phyloP scores from a whole-genome alignment of 2,329 filamentous ascomycete species.

The Zelopaecilomyces penicillatus region DNA sequence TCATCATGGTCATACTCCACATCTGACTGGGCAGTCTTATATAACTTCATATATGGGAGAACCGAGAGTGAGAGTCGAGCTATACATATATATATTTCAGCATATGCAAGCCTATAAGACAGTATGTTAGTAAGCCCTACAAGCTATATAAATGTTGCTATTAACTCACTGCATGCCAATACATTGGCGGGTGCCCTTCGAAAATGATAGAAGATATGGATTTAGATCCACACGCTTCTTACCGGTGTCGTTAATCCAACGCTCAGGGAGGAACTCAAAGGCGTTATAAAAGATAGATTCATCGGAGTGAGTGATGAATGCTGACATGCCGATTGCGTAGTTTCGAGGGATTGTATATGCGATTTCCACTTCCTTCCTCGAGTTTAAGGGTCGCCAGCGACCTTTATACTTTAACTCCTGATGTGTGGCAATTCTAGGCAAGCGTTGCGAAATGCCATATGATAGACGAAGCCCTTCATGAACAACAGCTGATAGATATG shows the following conservation, averaged over 20 bases:
- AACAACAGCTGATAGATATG: constrained; percentile 29
- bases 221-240: constrained; percentile 9
- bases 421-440: constrained; percentile 18
- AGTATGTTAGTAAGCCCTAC: background rate
- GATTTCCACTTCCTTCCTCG: constrained; percentile 1
- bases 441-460: constrained; percentile 22
- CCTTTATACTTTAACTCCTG: constrained; percentile 24
- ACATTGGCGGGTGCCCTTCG: constrained; percentile 13
- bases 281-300: constrained; percentile 27
- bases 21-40: background rate
- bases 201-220: constrained; percentile 12
- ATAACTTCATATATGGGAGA: background rate
- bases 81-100: constrained; percentile 19
- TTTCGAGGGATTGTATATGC: constrained; percentile 23
- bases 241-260: constrained; percentile 15
- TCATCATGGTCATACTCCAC: constrained; percentile 2
- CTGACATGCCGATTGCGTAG: constrained; percentile 29
- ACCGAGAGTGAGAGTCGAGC: background rate
- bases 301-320: constrained; percentile 27
- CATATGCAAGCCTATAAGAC: constrained; percentile 1
- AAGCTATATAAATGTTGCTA: background rate
- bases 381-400: constrained; percentile 7
- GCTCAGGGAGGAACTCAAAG: constrained; percentile 14
- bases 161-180: constrained; percentile 15
- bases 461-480: constrained; percentile 27